Conservation (phyloP, 805 yeast genomes). For the Nakazawaea wickerhamii region DNA sequence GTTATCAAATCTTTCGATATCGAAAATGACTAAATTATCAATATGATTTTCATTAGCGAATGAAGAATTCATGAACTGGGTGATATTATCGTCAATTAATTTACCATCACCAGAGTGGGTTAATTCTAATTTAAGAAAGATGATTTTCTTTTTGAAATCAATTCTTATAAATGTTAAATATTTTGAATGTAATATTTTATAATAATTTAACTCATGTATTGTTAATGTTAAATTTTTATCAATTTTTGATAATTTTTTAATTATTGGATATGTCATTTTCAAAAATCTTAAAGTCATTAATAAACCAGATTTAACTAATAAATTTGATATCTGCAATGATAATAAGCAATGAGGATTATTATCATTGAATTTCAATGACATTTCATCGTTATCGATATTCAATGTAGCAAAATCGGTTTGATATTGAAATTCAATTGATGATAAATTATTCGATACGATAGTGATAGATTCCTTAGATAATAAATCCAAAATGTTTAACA, state of each 20-base stretch:
- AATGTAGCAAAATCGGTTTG: not conserved
- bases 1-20: not conserved
- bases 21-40: not conserved
- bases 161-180: not conserved
- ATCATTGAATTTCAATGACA: constrained; percentile 1
- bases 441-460: constrained; percentile 5
- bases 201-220: constrained; percentile 9
- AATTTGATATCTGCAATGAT: constrained; percentile 6
- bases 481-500: constrained; percentile 6
- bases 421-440: constrained; percentile 7
- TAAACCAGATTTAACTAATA: constrained; percentile 3
- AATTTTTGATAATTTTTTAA: constrained; percentile 1
- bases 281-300: constrained; percentile 6
- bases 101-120: not conserved
- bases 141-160: constrained; percentile 3
- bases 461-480: constrained; percentile 5
- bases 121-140: constrained; percentile 3
- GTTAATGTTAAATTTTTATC: constrained; percentile 1
- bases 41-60: not conserved
- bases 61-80: not conserved
- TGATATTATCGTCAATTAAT: not conserved
- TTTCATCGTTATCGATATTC: not conserved
- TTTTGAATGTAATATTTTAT: constrained; percentile 1
- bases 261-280: constrained; percentile 8
- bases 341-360: constrained; percentile 8